Evolutionary conservation across 768 basidiomycete species (phyloP).

Genomic region (Neoboletus magnificus): DNA sequence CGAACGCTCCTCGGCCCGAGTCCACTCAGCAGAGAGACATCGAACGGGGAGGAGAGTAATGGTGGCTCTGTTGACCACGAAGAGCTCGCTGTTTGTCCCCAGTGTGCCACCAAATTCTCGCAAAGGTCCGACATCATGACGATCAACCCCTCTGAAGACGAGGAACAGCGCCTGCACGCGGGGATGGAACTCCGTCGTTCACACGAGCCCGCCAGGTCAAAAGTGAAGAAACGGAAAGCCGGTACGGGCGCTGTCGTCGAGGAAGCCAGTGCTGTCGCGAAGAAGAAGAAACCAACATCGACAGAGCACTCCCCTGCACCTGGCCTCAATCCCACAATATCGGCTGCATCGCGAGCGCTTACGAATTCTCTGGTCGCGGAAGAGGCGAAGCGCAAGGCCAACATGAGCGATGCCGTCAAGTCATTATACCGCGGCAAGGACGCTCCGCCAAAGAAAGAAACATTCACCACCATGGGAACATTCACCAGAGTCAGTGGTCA

Average conservation of each 20-base stretch:
- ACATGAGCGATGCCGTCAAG: conserved; percentile 85
- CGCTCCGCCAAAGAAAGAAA: conserved; percentile 66
- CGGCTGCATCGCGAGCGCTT: conserved; percentile 62
- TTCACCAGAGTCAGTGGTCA: conserved; percentile 75
- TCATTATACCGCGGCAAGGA: conserved; percentile 63
- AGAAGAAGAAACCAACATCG: conserved; percentile 35
- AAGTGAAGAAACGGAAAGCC: conserved; percentile 63
- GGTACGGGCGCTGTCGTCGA: conserved; percentile 25
- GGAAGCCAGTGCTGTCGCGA: conserved; percentile 37
- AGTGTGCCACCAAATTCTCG: conserved; percentile 71
- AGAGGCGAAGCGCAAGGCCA: conserved; percentile 77
- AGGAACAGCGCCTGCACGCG: conserved; percentile 55
- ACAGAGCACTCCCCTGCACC: conserved; percentile 21
- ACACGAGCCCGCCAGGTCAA: conserved; percentile 51
- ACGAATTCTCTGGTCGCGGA: conserved; percentile 70
- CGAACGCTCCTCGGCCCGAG: conserved; percentile 46
- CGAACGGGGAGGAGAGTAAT: conserved; percentile 29
- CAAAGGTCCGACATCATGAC: conserved; percentile 49
- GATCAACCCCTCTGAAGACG: conserved; percentile 70
- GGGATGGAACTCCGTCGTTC: conserved; percentile 58
- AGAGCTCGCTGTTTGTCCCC: conserved; percentile 64
- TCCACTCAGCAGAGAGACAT: conserved; percentile 23
- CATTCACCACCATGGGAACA: conserved; percentile 89
- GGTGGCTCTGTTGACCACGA: conserved; percentile 19
- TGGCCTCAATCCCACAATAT: conserved; percentile 45